Evolutionary conservation across 768 basidiomycete genomes (phyloP), one percentile per base, ranked within the genome.

Genomic region (Rubroboletus pulcherrimus): DNA sequence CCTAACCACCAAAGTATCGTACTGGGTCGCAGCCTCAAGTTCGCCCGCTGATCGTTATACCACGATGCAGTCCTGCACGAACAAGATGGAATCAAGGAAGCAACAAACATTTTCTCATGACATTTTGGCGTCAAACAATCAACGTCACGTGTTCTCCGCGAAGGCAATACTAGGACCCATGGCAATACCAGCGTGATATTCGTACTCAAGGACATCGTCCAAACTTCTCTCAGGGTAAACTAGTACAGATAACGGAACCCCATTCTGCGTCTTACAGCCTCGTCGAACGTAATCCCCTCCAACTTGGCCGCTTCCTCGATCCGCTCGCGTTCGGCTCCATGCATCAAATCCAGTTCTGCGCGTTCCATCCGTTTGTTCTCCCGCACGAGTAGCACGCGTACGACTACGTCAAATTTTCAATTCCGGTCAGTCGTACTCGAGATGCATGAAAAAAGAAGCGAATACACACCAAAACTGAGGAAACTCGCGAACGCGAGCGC

Each of bases 211-310:
- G n/a, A 6, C 26, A 44, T 44, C 0, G 9, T 44, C 43, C 41
- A 3, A 44, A 29, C 10, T n/a, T 8, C 2, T 34, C 14, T 15
- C n/a, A 11, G 0, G 17, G 19, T 29, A 7, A 19, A 49, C 74
- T 63, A 85, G 55, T 81, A 79, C 49, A 85, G 64, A 63, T 83
- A 85, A 38, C 84, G 73, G 72, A 83, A 85, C 0, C 81, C 80
- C 66, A 76, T 82, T 59, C 78, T 76, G 53, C 78, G 76, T 61
- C 79, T 77, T 63, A 84, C 71, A 7, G 83, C 85, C 59, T 84
- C 78, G 21, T 83, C 81, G 53, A 85, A 78, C 3, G 80, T 77
- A 14, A 86, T 76, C 4, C 81, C 81, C 58, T 86, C 83, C 49
- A 86, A 63, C 57, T 73, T 72, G 3, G 84, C 83, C 1, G 82